Percentiles rank a stretch among this genome's conserved stretches.
These are phyloP conservation scores for Goffeauzyma gilvescens DNA, from an alignment of 768 basidiomycete genomes.

Conservation along the genomic window DNA sequence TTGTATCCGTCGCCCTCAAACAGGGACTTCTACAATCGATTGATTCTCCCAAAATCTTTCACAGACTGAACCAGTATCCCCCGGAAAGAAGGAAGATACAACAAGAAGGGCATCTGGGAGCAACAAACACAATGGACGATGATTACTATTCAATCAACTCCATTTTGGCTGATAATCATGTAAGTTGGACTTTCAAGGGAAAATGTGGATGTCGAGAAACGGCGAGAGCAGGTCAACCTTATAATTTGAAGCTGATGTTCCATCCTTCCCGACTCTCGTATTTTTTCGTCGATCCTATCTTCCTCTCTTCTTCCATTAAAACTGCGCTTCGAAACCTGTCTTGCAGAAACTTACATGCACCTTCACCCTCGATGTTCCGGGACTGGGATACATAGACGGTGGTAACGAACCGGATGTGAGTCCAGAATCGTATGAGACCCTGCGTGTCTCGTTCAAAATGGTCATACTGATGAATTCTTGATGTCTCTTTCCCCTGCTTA, in stretches of 20 bases:
- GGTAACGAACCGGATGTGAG: conserved; percentile 65
- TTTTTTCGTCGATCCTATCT: not conserved
- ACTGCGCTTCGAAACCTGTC: not conserved
- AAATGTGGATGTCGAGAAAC: too few species aligned
- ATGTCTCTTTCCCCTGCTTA: not conserved
- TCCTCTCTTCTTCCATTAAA: not conserved
- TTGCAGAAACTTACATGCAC: conserved; percentile 77
- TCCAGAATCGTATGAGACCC: not conserved
- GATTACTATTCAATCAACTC: conserved; percentile 85
- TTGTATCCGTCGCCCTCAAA: too few species aligned
- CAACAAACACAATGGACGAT: conserved; percentile 49
- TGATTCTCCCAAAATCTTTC: too few species aligned
- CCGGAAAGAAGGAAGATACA: too few species aligned
- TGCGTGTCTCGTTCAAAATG: not conserved
- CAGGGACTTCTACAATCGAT: too few species aligned
- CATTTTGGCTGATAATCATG: conserved; percentile 82
- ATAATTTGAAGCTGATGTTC: not conserved
- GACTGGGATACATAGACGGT: conserved; percentile 76
- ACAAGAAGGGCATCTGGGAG: too few species aligned
- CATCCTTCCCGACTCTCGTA: not conserved
- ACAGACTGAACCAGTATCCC: too few species aligned
- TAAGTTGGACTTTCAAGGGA: too few species aligned
- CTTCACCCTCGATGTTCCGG: conserved; percentile 65
- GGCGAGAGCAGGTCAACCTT: too few species aligned
- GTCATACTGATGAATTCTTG: not conserved